phyloP scores from a whole-genome alignment of 2,329 filamentous ascomycete species.

The Exutisphaerella laricina region DNA sequence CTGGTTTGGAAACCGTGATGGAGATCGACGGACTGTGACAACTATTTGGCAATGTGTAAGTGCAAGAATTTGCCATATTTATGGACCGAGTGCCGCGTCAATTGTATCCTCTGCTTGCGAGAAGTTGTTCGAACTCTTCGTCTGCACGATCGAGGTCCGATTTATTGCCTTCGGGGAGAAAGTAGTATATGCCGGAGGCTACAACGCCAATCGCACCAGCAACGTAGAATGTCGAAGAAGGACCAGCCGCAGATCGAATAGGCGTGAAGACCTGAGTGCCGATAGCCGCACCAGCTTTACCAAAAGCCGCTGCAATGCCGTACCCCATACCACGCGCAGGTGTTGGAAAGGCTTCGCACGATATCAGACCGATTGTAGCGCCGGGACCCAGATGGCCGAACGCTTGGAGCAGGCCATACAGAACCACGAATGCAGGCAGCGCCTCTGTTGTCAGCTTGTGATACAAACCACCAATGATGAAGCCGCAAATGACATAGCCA shows the following conservation, averaged over 20 bases:
- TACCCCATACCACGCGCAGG: constrained; percentile 50
- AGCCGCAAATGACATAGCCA: constrained; percentile 48
- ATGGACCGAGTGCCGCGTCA: background rate
- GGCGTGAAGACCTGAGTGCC: constrained; percentile 49
- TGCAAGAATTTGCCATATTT: background rate
- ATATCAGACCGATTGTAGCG: constrained; percentile 48
- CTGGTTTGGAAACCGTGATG: background rate
- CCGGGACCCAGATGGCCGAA: constrained; percentile 49
- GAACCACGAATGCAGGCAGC: constrained; percentile 48
- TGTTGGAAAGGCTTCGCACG: constrained; percentile 49
- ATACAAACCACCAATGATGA: constrained; percentile 49
- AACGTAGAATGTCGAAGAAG: constrained; percentile 21
- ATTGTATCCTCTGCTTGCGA: background rate
- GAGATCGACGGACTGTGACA: background rate
- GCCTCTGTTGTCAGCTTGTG: constrained; percentile 41
- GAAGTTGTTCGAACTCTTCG: constrained; percentile 19
- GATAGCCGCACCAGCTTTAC: constrained; percentile 49
- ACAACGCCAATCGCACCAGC: constrained; percentile 19
- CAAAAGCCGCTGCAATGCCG: constrained; percentile 48
- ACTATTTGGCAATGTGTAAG: background rate
- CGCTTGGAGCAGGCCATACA: constrained; percentile 49
- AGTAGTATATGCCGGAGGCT: constrained; percentile 20
- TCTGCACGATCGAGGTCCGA: constrained; percentile 17
- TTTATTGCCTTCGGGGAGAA: constrained; percentile 20
- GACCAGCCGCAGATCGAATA: constrained; percentile 31